These are phyloP conservation scores for Fusarium nisikadoi DNA, from an alignment of 2,329 filamentous ascomycete genomes.

Conservation along the genomic window DNA sequence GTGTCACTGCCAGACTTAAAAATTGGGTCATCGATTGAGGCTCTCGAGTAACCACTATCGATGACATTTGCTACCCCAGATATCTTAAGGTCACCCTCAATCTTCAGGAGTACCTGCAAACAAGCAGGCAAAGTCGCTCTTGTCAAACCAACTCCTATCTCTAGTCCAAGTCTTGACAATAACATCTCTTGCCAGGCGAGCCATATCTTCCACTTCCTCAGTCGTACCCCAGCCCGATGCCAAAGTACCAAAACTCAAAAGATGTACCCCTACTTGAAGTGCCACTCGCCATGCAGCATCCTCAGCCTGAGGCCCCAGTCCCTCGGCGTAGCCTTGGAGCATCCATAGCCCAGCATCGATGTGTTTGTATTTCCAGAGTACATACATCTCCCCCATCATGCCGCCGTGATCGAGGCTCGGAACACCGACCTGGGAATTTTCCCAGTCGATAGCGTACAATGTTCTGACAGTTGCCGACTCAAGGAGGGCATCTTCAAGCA, in stretches of 20 bases:
- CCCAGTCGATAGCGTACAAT: constrained; percentile 3
- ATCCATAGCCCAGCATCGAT: not conserved
- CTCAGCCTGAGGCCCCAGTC: not conserved
- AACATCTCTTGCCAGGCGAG: not conserved
- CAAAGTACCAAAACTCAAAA: constrained; percentile 6
- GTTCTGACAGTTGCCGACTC: not conserved
- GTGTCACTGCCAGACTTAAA: constrained; percentile 1
- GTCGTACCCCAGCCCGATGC: not conserved
- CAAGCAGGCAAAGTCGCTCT: constrained; percentile 3
- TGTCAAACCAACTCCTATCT: not conserved
- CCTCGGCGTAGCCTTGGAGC: not conserved
- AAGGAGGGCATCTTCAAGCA: not conserved
- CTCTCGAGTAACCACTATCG: not conserved
- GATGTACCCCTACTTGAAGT: constrained; percentile 10
- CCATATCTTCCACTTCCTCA: not conserved
- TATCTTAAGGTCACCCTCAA: accelerated
- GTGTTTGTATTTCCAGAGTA: not conserved
- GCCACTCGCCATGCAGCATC: not conserved
- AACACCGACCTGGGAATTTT: not conserved
- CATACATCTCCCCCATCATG: constrained; percentile 14
- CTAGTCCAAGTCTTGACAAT: constrained; percentile 1
- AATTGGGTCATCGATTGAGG: not conserved
- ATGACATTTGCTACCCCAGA: not conserved
- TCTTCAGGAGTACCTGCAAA: not conserved
- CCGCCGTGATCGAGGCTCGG: constrained; percentile 2